Evolutionary conservation across 331 rosid species (phyloP).

Genomic region (Dryas integrifolia): DNA sequence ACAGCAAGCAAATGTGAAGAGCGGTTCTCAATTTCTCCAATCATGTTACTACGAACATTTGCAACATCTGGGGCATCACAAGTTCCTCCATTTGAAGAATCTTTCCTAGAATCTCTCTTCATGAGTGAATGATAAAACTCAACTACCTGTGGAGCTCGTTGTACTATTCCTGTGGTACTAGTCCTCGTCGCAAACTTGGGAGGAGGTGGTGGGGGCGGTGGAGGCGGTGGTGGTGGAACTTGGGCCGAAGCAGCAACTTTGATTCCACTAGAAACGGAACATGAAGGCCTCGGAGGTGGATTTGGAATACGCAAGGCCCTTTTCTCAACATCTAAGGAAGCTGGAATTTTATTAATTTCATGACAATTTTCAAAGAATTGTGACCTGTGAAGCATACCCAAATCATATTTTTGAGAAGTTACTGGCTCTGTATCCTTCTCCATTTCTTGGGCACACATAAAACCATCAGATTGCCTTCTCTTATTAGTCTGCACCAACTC

Average conservation of each 20-base stretch:
- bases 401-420: constrained; percentile 47
- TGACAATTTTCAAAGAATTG: constrained; percentile 43
- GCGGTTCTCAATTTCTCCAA: constrained; percentile 96
- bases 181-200: constrained; percentile 54
- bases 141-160: constrained; percentile 94
- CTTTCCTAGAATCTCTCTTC: constrained; percentile 96
- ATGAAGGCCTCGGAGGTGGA: constrained; percentile 97
- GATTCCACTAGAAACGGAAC: constrained; percentile 47
- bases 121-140: constrained; percentile 95
- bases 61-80: constrained; percentile 81
- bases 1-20: constrained; percentile 98
- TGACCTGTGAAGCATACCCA: constrained; percentile 54
- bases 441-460: constrained; percentile 58
- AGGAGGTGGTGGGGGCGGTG: constrained; percentile 78
- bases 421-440: constrained; percentile 54
- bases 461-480: constrained; percentile 86
- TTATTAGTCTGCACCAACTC: constrained; percentile 45
- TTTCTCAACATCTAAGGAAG: constrained; percentile 70
- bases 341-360: constrained; percentile 54
- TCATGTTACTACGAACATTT: constrained; percentile 94
- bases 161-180: constrained; percentile 51
- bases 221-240: constrained; percentile 66
- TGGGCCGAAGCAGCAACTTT: constrained; percentile 47
- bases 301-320: constrained; percentile 86
- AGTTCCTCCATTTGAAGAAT: constrained; percentile 68